Conservation (phyloP, 2,329 filamentous ascomycete genomes). For the Nannizziopsis arthrosporioides region DNA sequence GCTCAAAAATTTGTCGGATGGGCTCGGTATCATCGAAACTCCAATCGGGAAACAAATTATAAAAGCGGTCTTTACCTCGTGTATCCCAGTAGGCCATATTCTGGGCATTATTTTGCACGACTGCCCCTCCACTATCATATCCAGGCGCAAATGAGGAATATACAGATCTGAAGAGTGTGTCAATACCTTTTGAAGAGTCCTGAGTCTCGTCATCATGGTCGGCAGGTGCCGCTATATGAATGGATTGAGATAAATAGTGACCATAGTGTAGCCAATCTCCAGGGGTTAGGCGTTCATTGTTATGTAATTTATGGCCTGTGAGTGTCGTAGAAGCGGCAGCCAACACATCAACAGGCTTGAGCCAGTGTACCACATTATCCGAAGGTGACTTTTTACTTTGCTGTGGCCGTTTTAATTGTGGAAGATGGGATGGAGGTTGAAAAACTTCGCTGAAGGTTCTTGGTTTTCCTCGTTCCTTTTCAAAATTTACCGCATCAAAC, state of each 20-base stretch:
- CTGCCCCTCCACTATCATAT: constrained; percentile 35
- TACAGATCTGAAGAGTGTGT: constrained; percentile 20
- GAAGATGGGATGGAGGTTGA: constrained; percentile 28
- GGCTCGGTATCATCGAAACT: constrained; percentile 14
- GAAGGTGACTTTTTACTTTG: constrained; percentile 24
- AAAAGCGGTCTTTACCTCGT: constrained; percentile 29
- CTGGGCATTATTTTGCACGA: constrained; percentile 34
- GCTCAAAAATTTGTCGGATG: constrained; percentile 13
- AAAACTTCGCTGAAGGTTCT: constrained; percentile 38
- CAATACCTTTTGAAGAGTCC: constrained; percentile 18
- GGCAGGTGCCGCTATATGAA: neutral
- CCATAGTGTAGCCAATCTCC: constrained; percentile 37
- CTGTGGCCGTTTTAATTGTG: constrained; percentile 32
- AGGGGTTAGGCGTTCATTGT: constrained; percentile 29
- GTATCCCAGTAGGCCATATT: constrained; percentile 38
- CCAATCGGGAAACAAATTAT: constrained; percentile 25
- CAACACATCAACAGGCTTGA: constrained; percentile 32
- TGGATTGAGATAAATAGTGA: constrained; percentile 1
- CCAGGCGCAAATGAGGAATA: constrained; percentile 41
- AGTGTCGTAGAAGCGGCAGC: constrained; percentile 26
- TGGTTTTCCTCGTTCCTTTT: constrained; percentile 22
- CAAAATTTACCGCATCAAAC: constrained; percentile 25
- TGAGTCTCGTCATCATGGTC: constrained; percentile 1
- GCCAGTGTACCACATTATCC: constrained; percentile 27
- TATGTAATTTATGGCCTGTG: constrained; percentile 32